A percentile compares a stretch with the other conserved stretches of the same genome.
Conservation (phyloP, 148 eudicot species). For the Vaccinium myrtillus region DNA sequence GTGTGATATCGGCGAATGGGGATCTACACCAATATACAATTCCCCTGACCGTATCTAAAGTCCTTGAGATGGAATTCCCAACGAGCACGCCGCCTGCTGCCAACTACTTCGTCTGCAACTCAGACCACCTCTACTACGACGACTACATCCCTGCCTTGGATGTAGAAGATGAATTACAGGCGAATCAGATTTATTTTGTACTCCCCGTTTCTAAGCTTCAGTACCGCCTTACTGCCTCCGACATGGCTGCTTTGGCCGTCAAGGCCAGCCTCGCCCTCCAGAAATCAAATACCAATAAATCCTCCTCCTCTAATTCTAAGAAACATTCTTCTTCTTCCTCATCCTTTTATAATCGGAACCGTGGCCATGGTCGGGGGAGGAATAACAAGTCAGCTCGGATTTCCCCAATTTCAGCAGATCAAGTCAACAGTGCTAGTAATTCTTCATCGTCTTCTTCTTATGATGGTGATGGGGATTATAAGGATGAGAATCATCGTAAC, state of each 20-base stretch:
- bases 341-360: not conserved
- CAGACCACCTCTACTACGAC: conserved; percentile 38
- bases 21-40: not conserved
- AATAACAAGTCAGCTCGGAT: conserved; percentile 18
- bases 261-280: conserved; percentile 38
- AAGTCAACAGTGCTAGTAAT: not conserved
- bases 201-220: conserved; percentile 33
- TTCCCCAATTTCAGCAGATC: conserved; percentile 25
- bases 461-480: not conserved
- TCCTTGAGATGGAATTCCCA: not conserved
- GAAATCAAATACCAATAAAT: not conserved
- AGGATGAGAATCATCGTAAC: not conserved
- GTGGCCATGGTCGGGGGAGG: not conserved
- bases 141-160: conserved; percentile 30
- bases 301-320: not conserved
- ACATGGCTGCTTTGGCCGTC: conserved; percentile 51
- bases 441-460: not conserved
- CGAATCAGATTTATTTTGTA: conserved; percentile 38
- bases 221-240: conserved; percentile 30
- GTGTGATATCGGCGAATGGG: conserved; percentile 7
- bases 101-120: conserved; percentile 30
- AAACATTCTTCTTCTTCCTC: not conserved
- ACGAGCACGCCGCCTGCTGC: not conserved
- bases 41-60: conserved; percentile 9
- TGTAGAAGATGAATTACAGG: conserved; percentile 16